Conservation (phyloP, 2,329 filamentous ascomycete genomes). For the Fusarium aywerte region DNA sequence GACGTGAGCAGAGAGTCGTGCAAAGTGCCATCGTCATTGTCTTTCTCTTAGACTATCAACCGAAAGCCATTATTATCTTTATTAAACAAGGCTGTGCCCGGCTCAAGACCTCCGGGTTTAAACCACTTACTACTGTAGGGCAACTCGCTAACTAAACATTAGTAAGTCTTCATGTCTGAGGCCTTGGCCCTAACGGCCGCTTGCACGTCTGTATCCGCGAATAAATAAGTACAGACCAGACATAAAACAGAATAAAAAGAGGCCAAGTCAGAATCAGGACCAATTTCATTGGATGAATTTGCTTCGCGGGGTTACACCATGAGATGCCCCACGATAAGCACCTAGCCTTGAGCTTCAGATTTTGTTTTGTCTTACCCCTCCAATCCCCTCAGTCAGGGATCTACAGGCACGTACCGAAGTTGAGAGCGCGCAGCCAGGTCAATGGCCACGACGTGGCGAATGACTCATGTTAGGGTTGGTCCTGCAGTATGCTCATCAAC, state of each 20-base stretch:
- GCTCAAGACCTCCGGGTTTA: slow-evolving; percentile 23
- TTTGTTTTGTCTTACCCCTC: slow-evolving; percentile 7
- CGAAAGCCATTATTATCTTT: background rate
- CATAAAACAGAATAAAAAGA: slow-evolving; percentile 11
- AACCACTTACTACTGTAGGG: background rate
- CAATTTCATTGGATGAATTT: slow-evolving; percentile 25
- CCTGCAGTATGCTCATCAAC: slow-evolving; percentile 10
- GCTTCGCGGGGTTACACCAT: slow-evolving; percentile 27
- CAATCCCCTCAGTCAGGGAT: slow-evolving; percentile 39
- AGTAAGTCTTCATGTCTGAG: slow-evolving; percentile 7
- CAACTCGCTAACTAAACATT: background rate
- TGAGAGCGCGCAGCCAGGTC: background rate
- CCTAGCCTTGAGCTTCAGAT: slow-evolving; percentile 13
- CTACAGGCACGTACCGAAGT: slow-evolving; percentile 34
- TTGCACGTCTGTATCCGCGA: background rate
- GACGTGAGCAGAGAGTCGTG: background rate
- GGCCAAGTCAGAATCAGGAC: background rate
- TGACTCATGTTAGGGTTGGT: slow-evolving; percentile 17
- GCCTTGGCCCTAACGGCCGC: slow-evolving; percentile 20
- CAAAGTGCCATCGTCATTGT: slow-evolving; percentile 15
- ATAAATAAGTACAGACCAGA: background rate
- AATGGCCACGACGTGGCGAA: slow-evolving; percentile 5
- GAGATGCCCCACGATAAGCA: slow-evolving; percentile 36
- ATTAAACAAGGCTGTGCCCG: background rate
- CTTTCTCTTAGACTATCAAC: slow-evolving; percentile 26